A percentile compares a stretch with the other conserved stretches of the same genome.
phyloP scores from a whole-genome alignment of 768 basidiomycete genomes.

The Tulasnella sp. region DNA sequence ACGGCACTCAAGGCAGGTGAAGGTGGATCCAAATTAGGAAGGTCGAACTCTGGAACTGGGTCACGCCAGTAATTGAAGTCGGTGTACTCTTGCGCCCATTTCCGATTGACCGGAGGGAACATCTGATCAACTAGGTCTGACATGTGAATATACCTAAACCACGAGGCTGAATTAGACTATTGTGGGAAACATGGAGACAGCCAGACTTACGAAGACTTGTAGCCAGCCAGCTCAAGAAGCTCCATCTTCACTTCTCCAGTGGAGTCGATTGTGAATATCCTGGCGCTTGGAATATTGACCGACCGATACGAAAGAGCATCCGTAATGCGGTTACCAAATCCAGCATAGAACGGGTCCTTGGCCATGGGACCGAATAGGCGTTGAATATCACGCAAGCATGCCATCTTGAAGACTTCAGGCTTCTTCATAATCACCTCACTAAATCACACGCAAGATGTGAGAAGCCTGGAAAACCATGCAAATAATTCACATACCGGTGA shows the following conservation, averaged over 20 bases:
- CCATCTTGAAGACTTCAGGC: conserved; percentile 99
- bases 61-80: conserved; percentile 96
- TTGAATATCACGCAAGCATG: conserved; percentile 88
- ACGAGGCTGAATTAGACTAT: not conserved
- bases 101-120: conserved; percentile 91
- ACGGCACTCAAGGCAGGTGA: conserved; percentile 91
- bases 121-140: conserved; percentile 99
- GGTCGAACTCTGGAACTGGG: conserved; percentile 59
- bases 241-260: conserved; percentile 94
- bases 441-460: not conserved
- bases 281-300: conserved; percentile 83
- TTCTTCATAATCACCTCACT: conserved; percentile 99
- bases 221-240: conserved; percentile 87
- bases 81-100: conserved; percentile 80
- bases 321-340: conserved; percentile 96
- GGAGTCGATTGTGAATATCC: conserved; percentile 96
- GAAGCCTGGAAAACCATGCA: not conserved
- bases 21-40: conserved; percentile 69
- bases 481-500: conserved; percentile 55
- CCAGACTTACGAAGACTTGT: conserved; percentile 75
- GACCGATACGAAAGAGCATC: conserved; percentile 96
- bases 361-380: conserved; percentile 61
- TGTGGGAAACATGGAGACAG: not conserved
- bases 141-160: conserved; percentile 84
- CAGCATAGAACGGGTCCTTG: conserved; percentile 82